phyloP scores from a whole-genome alignment of 2,329 filamentous ascomycete species.

The Hypoxylon sp. region DNA sequence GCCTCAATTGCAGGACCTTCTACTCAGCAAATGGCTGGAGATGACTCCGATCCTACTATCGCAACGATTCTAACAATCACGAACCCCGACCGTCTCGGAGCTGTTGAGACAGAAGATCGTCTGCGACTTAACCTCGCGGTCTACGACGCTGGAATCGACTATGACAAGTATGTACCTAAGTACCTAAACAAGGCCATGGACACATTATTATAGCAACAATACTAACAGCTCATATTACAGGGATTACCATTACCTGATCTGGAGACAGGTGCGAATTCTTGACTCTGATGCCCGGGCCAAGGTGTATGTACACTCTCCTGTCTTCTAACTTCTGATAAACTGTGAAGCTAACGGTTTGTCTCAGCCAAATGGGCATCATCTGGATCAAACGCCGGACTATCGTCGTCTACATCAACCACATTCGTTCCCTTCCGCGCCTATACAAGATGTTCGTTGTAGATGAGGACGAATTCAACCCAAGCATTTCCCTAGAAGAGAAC shows the following conservation, averaged over 20 bases:
- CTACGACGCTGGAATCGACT: neutral
- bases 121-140: neutral
- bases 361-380: neutral
- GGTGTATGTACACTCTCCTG: neutral
- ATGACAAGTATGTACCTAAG: neutral
- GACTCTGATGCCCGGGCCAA: neutral
- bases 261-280: neutral
- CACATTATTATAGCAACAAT: neutral
- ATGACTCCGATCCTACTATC: neutral
- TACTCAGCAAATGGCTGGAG: neutral
- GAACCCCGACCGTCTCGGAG: neutral
- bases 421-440: neutral
- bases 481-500: neutral
- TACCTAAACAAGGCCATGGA: neutral
- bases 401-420: neutral
- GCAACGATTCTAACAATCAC: neutral
- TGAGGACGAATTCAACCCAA: neutral
- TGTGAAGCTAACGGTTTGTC: neutral
- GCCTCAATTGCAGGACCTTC: neutral
- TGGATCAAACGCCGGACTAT: neutral
- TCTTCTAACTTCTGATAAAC: neutral
- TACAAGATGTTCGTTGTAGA: neutral
- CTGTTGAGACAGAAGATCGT: neutral
- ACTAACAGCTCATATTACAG: conserved; percentile 5
- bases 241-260: neutral